Evolutionary conservation across 2,329 filamentous ascomycete genomes (phyloP), one percentile per base, ranked within the genome.

Genomic region (Moelleriella libera): DNA sequence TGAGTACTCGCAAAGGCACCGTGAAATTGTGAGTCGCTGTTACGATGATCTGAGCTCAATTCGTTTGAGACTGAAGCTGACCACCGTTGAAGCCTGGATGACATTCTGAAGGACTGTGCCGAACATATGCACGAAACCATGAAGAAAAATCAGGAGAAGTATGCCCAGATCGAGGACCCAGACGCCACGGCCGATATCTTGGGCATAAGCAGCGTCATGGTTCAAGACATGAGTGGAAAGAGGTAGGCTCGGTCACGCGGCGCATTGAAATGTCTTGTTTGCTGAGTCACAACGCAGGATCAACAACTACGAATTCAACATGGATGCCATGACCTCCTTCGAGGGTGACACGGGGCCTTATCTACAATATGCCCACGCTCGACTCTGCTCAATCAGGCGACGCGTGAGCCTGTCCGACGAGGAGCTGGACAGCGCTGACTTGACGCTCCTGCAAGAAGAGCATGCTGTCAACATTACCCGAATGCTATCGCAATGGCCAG

Each of bases 121-220:
- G 90, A 96, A 48, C 87, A 89, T 68, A 98, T 98, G 92, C 90
- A 97, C 72, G 87, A 95, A 51, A 87, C 94, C 46, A 98, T 98
- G 92, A 80, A 72, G 66, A 84, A 83, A 70, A 97, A 97, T 64
- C 75, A 85, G 57, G 74, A 76, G 60, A 98, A 98, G 72, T 98
- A 97, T 66, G 69, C 80, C 48, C 88, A 96, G 66, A 83, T 98
- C 21, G 85, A 83, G 59, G 74, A 97, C 63, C 90, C 90, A 0
- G 81, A 80, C 47, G 76, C 78, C 47, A 85, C 82, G 8, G 88
- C 92, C 51, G 92, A 97, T 68, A 87, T 78, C 9, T 76, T 97
- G 3, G 92, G 90, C 53, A 96, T 97, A 61, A 89, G 85, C 53
- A 84, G 85, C 60, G 90, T 97, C 60, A 97, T 97, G 88, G 88